These are phyloP conservation scores for Eruca vesicaria DNA, from an alignment of 441 rosid genomes.

Conservation along the genomic window DNA sequence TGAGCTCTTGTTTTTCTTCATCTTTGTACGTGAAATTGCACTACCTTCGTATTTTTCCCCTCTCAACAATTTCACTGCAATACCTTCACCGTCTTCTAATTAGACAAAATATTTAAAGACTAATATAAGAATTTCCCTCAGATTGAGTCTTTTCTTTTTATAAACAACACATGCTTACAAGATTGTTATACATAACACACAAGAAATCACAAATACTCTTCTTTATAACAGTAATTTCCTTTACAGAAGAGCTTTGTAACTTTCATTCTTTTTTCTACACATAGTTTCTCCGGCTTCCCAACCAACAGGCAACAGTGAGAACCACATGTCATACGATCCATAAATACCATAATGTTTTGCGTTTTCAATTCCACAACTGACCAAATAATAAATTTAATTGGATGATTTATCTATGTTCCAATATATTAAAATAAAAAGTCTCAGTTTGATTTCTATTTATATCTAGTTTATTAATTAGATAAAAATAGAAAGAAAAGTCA, in stretches of 20 bases:
- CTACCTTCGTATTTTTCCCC: no score
- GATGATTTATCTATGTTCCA: neutral
- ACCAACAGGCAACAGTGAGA: neutral
- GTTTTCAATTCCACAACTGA: no score
- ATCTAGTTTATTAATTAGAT: neutral
- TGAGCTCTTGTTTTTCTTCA: no score
- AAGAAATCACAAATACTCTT: neutral
- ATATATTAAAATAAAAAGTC: neutral
- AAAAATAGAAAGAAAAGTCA: neutral
- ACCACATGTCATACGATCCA: constrained; percentile 13
- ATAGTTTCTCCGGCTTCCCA: constrained; percentile 8
- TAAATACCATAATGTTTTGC: neutral
- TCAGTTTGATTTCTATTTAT: neutral
- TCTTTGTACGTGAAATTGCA: no score
- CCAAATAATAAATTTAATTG: no score
- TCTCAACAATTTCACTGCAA: neutral
- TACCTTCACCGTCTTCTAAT: neutral
- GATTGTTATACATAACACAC: neutral
- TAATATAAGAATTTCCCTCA: neutral
- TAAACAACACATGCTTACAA: neutral
- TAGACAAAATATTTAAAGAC: neutral
- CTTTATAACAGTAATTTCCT: neutral
- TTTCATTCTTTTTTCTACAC: constrained; percentile 13
- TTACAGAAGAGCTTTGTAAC: neutral
- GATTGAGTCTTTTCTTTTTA: neutral